A percentile compares a stretch with the other conserved stretches of the same genome.
Conservation (phyloP, 1,284 basidiomycete genomes). For the Athelia sp. region DNA sequence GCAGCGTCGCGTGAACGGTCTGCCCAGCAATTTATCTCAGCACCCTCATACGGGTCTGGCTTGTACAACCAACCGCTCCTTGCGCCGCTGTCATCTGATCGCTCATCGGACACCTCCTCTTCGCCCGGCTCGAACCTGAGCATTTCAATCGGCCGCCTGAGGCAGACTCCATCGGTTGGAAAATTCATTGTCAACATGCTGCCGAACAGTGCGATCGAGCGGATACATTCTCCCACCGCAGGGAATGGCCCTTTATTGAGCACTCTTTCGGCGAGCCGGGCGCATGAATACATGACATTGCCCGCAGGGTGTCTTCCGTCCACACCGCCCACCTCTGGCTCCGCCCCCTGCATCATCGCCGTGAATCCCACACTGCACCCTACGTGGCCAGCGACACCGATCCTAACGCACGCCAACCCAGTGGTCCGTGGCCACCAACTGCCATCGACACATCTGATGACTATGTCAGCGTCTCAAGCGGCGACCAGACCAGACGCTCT, state of each 20-base stretch:
- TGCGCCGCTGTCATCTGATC: too few species aligned
- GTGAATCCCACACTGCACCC: slow-evolving; percentile 54
- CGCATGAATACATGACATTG: background rate
- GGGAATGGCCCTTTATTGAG: background rate
- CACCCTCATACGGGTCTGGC: too few species aligned
- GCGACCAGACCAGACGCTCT: slow-evolving; percentile 6
- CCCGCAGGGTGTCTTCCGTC: slow-evolving; percentile 22
- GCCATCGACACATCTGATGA: slow-evolving; percentile 23
- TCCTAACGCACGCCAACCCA: slow-evolving; percentile 18
- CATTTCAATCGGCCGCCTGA: slow-evolving; percentile 20
- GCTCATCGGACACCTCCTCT: too few species aligned
- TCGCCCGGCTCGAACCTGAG: background rate
- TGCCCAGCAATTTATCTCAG: too few species aligned
- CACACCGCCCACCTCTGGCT: too few species aligned
- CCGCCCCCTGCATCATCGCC: too few species aligned
- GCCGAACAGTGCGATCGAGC: slow-evolving; percentile 15
- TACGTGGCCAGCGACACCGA: slow-evolving; percentile 50
- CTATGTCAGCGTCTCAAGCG: slow-evolving; percentile 18
- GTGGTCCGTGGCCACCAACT: slow-evolving; percentile 11
- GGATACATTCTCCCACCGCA: slow-evolving; percentile 5
- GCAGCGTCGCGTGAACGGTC: too few species aligned
- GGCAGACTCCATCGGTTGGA: slow-evolving; percentile 31
- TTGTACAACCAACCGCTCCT: too few species aligned
- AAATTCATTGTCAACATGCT: slow-evolving; percentile 59
- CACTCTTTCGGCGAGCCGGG: background rate